Evolutionary conservation across 257 asterid species (phyloP), one percentile per base, ranked within the genome.

Genomic region (Prunella vulgaris): DNA sequence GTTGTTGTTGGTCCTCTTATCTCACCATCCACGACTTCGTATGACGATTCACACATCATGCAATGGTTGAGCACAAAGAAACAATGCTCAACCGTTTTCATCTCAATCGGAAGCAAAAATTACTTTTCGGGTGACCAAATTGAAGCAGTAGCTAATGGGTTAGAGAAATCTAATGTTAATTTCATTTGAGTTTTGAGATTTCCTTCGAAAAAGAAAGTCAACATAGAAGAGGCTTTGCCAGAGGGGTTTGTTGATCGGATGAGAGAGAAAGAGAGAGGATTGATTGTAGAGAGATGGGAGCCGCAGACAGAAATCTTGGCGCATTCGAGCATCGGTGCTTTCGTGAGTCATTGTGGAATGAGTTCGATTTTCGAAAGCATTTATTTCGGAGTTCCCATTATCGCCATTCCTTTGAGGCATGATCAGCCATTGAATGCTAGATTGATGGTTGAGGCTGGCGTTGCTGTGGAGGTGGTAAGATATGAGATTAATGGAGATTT

Each of bases 81-180:
- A 2, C 56, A 5, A 12, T 33, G 46, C 25, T 84, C 88, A 3
- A 74, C 79, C 5, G 74, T 84, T 18, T 79, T 57, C 60, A 79
- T 81, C 69, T 77, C 88, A 0, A 77, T 79, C 73, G 88, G 88
- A 9, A 81, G 86, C 27, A 86, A 84, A 49, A 68, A 74, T 71
- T 84, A 73, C 70, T n/a, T n/a, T n/a, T n/a, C n/a, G n/a, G n/a
- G n/a, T n/a, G n/a, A n/a, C n/a, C n/a, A n/a, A n/a, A n/a, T n/a
- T n/a, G n/a, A n/a, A n/a, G n/a, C n/a, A n/a, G n/a, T n/a, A n/a
- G n/a, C n/a, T n/a, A n/a, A n/a, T n/a, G n/a, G n/a, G n/a, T n/a
- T n/a, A 0, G 73, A 68, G 12, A 27, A 28, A 4, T 66, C 33
- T 4, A 32, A 57, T 22, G 64, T 20, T 3, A 68, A 21, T 48